Conservation (phyloP, 2,329 filamentous ascomycete genomes). For the Pyrenophora graminea region DNA sequence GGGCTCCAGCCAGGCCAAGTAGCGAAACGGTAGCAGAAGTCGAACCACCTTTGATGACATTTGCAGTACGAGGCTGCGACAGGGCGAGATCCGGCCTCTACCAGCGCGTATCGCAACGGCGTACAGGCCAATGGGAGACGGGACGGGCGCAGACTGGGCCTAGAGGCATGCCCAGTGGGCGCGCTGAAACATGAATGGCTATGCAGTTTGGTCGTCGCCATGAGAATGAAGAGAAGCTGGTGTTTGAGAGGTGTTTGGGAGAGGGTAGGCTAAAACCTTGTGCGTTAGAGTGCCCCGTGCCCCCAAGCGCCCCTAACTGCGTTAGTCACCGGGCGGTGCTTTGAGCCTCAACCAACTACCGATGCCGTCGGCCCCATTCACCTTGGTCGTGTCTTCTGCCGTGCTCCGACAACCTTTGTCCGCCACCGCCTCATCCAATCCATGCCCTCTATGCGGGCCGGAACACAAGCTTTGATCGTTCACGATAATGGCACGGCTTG, state of each 20-base stretch:
- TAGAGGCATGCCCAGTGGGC: slow-evolving; percentile 15
- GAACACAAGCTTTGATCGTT: slow-evolving; percentile 10
- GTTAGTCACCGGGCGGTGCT: slow-evolving; percentile 1
- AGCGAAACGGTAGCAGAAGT: slow-evolving; percentile 41
- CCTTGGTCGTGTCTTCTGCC: not conserved
- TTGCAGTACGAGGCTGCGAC: slow-evolving; percentile 38
- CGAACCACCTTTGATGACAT: slow-evolving; percentile 38
- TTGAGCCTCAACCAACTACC: slow-evolving; percentile 7
- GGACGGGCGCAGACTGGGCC: slow-evolving; percentile 18
- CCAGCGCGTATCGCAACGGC: slow-evolving; percentile 35
- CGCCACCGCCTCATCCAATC: slow-evolving; percentile 2
- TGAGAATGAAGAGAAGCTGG: slow-evolving; percentile 20
- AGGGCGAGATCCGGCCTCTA: slow-evolving; percentile 30
- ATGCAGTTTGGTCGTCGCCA: slow-evolving; percentile 29
- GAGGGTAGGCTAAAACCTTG: slow-evolving; percentile 24
- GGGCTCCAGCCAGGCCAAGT: slow-evolving; percentile 18
- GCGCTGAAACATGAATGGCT: slow-evolving; percentile 37
- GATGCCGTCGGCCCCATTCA: not conserved
- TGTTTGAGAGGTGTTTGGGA: slow-evolving; percentile 40
- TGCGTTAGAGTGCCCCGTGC: slow-evolving; percentile 30
- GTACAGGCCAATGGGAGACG: slow-evolving; percentile 37
- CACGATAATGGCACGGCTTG: slow-evolving; percentile 10
- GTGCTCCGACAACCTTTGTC: slow-evolving; percentile 8
- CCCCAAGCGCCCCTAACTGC: not conserved
- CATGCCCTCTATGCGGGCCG: slow-evolving; percentile 1